Evolutionary conservation across 2,329 filamentous ascomycete genomes (phyloP).

Genomic region (Calonectria hongkongensis): DNA sequence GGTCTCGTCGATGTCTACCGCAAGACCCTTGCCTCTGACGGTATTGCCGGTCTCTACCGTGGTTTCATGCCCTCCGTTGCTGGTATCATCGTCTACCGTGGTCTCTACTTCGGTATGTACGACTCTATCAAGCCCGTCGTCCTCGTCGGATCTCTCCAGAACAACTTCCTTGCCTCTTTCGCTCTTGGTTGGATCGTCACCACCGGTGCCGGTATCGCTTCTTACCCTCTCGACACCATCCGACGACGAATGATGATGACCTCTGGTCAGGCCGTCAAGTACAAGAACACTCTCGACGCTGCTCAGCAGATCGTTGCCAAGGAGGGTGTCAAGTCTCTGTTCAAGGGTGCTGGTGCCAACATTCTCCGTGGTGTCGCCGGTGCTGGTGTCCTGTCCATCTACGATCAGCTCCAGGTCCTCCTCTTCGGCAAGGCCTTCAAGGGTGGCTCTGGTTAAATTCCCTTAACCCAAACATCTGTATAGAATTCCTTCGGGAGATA

Average conservation of each 20-base stretch:
- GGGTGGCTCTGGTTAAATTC: conserved; percentile 60
- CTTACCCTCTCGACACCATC: conserved; percentile 99
- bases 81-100: conserved; percentile 99
- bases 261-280: conserved; percentile 98
- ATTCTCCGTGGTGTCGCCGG: conserved; percentile 99
- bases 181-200: conserved; percentile 98
- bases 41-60: conserved; percentile 99
- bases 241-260: conserved; percentile 99
- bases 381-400: conserved; percentile 99
- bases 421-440: conserved; percentile 99
- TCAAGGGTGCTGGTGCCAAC: conserved; percentile 99
- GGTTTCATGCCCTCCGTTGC: conserved; percentile 99
- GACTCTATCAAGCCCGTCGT: conserved; percentile 99
- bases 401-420: conserved; percentile 99
- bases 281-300: conserved; percentile 96
- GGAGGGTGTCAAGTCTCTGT: conserved; percentile 99
- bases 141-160: conserved; percentile 91
- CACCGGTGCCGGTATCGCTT: conserved; percentile 99
- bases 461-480: conserved; percentile 61
- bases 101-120: conserved; percentile 99
- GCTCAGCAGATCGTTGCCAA: conserved; percentile 96
- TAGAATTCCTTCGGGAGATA: conserved; percentile 62
- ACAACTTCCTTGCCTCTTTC: conserved; percentile 99
- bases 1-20: conserved; percentile 99
- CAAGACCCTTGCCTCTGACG: conserved; percentile 99